Base-by-base conservation (phyloP, 768 basidiomycete genomes). In the Scleroderma bovista region DNA sequence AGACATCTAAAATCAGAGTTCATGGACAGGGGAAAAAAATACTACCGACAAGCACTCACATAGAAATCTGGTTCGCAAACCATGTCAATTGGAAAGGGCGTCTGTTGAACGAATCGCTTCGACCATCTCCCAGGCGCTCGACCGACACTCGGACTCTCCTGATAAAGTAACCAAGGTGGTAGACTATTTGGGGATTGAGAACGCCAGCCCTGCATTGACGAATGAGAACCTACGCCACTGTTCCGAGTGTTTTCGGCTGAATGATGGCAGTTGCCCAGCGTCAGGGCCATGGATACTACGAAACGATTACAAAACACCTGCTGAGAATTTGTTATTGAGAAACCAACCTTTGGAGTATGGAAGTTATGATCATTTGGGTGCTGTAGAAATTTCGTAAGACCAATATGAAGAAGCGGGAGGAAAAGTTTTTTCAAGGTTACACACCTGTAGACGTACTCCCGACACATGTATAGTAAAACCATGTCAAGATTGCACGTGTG, bases 361-460 rank as follows among this genome's bases (percentile, higher is more conserved):
- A 77, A 12, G 84, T 78, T 26, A 86, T 75, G 41, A 76, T 73
- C 72, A 86, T 79, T 31, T 83, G 79, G 8, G 79, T 80, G 64
- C 84, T 86, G 55, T n/a, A 51, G 37, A 47, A 61, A 33, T 51
- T 47, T 52, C 47, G 44, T 40, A 44, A 37, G 37, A 24, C 56
- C 42, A 53, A n/a, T 15, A n/a, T 31, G 19, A 51, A 46, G 48
- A 45, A 39, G 45, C 37, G 47, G 4, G 40, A 42, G 29, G 41
- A 53, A 33, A 59, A 51, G 40, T 44, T 48, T 34, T 19, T 41
- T n/a, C 45, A 37, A 38, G 33, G 19, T 26, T 24, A 75, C 84
- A 51, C 58, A 88, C 87, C 85, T 87, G 66, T 84, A 83, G 20
- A 88, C 70, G 61, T 82, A 86, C 61, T 88, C 86, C 53, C 82